Base-by-base conservation (phyloP, 805 yeast genomes). In the Metschnikowia sp. region DNA sequence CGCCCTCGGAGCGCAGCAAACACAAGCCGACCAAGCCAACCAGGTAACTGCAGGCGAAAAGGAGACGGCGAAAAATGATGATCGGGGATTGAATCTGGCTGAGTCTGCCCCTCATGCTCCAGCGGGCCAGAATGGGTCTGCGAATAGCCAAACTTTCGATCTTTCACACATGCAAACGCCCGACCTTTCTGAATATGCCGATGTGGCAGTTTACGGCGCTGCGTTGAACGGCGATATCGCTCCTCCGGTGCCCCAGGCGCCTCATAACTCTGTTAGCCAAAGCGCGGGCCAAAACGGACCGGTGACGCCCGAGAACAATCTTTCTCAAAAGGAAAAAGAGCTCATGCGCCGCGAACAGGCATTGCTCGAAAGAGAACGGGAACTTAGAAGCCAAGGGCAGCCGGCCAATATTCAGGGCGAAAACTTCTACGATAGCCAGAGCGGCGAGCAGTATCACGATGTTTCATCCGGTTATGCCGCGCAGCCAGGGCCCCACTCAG, bases 161-260 rank as follows among this genome's bases (percentile, higher is more conserved):
- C 32, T 30, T 15, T 42, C 29, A 35, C 33, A 36, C 22, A 31
- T n/a, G 48, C 55, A 51, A 37, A 53, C 58, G 10, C 61, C 56
- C 30, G 67, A 62, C 36, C 58, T 70, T 42, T 61, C 64, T n/a
- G 75, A 70, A 48, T 61, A 68, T 30, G 56, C 71, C 3, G 68
- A 68, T 47, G 66, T 70, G 39, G 74, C 72, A 1, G 49, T 62
- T 31, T 70, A 67, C 49, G 74, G 73, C 8, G 73, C 70, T 26
- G 49, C 51, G 4, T 55, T 68, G 45, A 65, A 67, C 45, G 70
- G 64, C 10, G 69, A 66, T 13, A 22, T 30, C 31, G 47, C 49
- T 22, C 37, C 37, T 8, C 38, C 30, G 38, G 15, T 12, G 10
- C 37, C 37, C 37, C 22, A 22, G 26, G 13, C 44, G n/a, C 51